A percentile compares a stretch with the other conserved stretches of the same genome.
These are phyloP conservation scores for Jimgerdemannia flammicorona DNA, from an alignment of 192 early-diverging fungal genomes.

Conservation along the genomic window DNA sequence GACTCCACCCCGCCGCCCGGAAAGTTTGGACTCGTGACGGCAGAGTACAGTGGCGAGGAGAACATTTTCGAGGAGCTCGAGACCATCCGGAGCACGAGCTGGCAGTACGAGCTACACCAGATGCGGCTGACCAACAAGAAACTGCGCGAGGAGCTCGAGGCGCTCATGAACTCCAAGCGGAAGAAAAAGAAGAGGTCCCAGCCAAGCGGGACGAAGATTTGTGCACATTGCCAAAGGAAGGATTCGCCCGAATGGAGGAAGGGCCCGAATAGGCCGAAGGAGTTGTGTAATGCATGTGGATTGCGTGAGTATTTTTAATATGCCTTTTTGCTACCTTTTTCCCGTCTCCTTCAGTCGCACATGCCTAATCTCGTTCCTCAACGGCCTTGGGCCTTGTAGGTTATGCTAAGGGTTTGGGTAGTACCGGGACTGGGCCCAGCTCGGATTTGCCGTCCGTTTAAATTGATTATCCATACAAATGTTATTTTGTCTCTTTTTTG, in stretches of 20 bases:
- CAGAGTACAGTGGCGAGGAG: conserved; percentile 19
- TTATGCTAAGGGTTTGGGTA: neutral
- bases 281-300: conserved; percentile 19
- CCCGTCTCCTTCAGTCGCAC: neutral
- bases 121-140: conserved; percentile 51
- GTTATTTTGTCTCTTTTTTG: neutral
- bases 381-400: neutral
- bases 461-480: neutral
- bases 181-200: conserved; percentile 24
- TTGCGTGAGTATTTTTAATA: conserved; percentile 14
- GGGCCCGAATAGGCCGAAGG: conserved; percentile 19
- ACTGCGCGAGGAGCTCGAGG: conserved; percentile 52
- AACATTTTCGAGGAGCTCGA: conserved; percentile 44
- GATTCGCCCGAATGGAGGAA: conserved; percentile 24
- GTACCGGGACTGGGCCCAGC: neutral
- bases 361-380: neutral
- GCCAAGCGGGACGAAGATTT: conserved; percentile 7
- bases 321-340: neutral
- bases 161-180: conserved; percentile 24
- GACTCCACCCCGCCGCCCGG: neutral
- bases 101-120: conserved; percentile 67
- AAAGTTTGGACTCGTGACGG: conserved; percentile 4
- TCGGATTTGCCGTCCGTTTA: neutral
- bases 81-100: conserved; percentile 38
- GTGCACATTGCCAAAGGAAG: conserved; percentile 16